A percentile compares a stretch with the other conserved stretches of the same genome.
Evolutionary conservation across 805 yeast species (phyloP).

Genomic region (Kluyveromyces nonfermentans): DNA sequence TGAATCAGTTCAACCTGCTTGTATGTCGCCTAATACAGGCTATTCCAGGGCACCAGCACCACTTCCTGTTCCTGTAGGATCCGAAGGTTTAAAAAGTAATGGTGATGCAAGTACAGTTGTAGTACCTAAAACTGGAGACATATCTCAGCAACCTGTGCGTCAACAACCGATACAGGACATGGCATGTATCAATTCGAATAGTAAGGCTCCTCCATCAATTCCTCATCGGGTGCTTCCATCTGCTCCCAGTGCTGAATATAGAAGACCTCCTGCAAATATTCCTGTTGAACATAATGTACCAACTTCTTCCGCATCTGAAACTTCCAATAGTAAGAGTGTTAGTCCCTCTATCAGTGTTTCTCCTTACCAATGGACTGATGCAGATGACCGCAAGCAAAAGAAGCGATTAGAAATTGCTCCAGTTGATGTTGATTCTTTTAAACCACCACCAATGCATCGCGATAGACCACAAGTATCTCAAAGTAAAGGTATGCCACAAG

Average conservation of each 20-base stretch:
- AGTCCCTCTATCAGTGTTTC: slow-evolving; percentile 6
- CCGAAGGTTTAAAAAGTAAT: neutral
- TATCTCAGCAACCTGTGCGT: neutral
- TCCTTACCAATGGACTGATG: slow-evolving; percentile 14
- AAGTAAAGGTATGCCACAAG: neutral
- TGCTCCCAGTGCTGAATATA: neutral
- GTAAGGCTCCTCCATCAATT: neutral
- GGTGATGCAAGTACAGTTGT: neutral
- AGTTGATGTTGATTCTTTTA: slow-evolving; percentile 9
- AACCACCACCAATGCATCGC: slow-evolving; percentile 22
- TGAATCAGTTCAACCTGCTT: neutral
- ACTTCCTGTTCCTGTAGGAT: neutral
- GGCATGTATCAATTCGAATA: neutral
- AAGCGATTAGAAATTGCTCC: slow-evolving; percentile 7
- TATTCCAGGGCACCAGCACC: slow-evolving; percentile 5
- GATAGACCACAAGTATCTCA: slow-evolving; percentile 11
- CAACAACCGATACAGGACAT: slow-evolving; percentile 3
- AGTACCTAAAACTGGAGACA: too few species aligned
- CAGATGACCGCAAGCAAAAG: slow-evolving; percentile 8
- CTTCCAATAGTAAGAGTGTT: neutral
- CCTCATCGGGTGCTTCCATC: neutral
- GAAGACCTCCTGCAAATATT: neutral
- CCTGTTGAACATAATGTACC: slow-evolving; percentile 5
- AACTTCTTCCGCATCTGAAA: neutral
- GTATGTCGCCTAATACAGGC: neutral